A percentile compares a stretch with the other conserved stretches of the same genome.
Evolutionary conservation across 78 protist species (phyloP).

Genomic region (Neovahlkampfia damariscottae): DNA sequence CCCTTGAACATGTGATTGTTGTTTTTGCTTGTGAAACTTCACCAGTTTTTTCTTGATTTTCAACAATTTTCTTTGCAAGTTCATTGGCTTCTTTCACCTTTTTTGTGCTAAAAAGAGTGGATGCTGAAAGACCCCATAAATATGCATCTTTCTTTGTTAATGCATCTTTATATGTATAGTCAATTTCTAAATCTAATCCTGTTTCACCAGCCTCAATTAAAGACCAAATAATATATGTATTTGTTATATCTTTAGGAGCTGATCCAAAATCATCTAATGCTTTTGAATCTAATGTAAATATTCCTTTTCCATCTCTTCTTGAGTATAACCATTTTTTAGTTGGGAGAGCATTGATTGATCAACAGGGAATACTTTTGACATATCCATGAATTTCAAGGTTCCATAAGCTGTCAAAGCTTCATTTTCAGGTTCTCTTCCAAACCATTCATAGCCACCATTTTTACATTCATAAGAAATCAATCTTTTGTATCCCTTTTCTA

Average conservation of each 20-base stretch:
- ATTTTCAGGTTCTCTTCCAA: constrained; percentile 21
- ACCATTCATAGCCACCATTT: constrained; percentile 34
- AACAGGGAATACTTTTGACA: constrained; percentile 9
- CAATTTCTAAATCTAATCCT: too few relatives aligned
- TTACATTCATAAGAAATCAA: constrained; percentile 10
- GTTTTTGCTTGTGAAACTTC: background rate
- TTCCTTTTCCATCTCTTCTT: constrained; percentile 3
- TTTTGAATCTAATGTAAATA: background rate
- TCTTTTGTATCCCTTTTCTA: constrained; percentile 24
- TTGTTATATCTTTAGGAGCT: constrained; percentile 8
- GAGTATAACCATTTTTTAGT: constrained; percentile 20
- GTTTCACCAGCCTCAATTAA: too few relatives aligned
- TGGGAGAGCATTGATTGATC: constrained; percentile 15
- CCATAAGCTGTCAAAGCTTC: constrained; percentile 32
- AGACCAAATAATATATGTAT: constrained; percentile 22
- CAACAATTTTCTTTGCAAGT: background rate
- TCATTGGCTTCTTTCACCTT: too few relatives aligned
- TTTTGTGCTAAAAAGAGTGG: too few relatives aligned
- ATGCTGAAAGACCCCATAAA: background rate
- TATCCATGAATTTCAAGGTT: constrained; percentile 21
- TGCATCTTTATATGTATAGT: too few relatives aligned
- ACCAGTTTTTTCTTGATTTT: background rate
- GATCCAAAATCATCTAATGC: constrained; percentile 11
- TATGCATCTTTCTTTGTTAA: constrained; percentile 20
- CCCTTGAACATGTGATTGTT: constrained; percentile 21